Percentiles rank a stretch among this genome's conserved stretches.
Evolutionary conservation across 306 rosid species (phyloP).

Genomic region (Lathyrus aphaca): DNA sequence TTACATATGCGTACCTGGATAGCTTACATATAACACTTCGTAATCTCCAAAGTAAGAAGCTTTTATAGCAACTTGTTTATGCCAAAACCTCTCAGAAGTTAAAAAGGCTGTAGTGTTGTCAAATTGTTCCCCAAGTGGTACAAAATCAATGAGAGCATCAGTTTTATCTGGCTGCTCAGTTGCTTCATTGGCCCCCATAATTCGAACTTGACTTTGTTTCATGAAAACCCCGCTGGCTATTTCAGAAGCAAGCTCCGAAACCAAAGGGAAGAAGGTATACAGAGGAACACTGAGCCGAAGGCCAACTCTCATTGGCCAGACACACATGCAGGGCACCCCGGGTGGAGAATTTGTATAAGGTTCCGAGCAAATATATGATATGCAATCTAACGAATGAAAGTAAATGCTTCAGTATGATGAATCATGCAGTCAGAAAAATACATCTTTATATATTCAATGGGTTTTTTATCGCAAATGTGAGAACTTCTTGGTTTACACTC

Average conservation of each 20-base stretch:
- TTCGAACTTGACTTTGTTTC: constrained; percentile 90
- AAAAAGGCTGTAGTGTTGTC: constrained; percentile 86
- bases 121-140: constrained; percentile 79
- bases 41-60: constrained; percentile 82
- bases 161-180: constrained; percentile 76
- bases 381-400: constrained; percentile 65
- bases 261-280: constrained; percentile 95
- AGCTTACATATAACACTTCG: constrained; percentile 82
- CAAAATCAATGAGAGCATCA: constrained; percentile 71
- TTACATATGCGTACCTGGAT: constrained; percentile 65
- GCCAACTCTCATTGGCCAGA: constrained; percentile 86
- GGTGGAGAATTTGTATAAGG: constrained; percentile 90
- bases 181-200: constrained; percentile 89
- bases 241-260: constrained; percentile 88
- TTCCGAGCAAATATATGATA: constrained; percentile 61
- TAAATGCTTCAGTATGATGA: constrained; percentile 35
- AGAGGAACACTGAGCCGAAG: constrained; percentile 76
- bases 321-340: constrained; percentile 87
- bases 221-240: constrained; percentile 72
- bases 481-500: neutral
- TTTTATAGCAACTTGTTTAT: constrained; percentile 68
- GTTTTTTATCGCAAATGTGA: neutral
- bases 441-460: constrained; percentile 3
- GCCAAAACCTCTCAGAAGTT: constrained; percentile 86
- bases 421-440: constrained; percentile 31